phyloP scores from a whole-genome alignment of 805 yeast genomes.

The Dipodascus geniculatus region DNA sequence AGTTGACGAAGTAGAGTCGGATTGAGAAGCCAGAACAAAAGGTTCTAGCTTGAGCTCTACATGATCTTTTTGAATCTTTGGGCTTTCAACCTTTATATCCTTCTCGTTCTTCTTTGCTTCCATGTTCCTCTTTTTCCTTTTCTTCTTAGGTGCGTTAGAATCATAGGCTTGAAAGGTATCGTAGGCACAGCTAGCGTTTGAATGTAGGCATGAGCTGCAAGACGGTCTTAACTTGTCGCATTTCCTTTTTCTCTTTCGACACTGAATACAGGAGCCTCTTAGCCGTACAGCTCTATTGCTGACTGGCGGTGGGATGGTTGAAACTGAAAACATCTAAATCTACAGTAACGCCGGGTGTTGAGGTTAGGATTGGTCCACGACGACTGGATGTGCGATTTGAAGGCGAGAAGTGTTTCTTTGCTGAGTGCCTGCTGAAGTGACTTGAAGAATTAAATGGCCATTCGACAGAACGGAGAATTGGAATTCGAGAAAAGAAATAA shows the following conservation, averaged over 20 bases:
- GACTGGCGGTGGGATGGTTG: constrained; percentile 1
- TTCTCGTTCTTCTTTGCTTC: background rate
- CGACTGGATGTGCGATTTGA: no score
- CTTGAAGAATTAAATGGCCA: no score
- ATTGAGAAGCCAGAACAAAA: background rate
- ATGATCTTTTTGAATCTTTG: background rate
- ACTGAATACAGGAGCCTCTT: background rate
- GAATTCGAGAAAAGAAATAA: background rate
- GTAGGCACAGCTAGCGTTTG: constrained; percentile 1
- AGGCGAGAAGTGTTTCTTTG: no score
- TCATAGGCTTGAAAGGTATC: background rate
- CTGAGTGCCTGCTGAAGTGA: no score
- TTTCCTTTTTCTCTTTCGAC: background rate
- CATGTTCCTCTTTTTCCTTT: background rate
- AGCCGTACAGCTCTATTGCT: background rate
- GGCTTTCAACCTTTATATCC: background rate
- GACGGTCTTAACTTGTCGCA: background rate
- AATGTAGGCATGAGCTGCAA: background rate
- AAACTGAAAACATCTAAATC: background rate
- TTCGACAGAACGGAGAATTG: background rate
- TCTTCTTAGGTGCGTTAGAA: background rate
- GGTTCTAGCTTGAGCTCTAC: background rate
- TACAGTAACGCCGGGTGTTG: background rate
- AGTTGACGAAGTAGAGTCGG: background rate
- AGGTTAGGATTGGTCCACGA: background rate